Percentiles rank a stretch among this genome's conserved stretches.
Evolutionary conservation across 768 basidiomycete genomes (phyloP).

Genomic region (Tephrocybe sp.): DNA sequence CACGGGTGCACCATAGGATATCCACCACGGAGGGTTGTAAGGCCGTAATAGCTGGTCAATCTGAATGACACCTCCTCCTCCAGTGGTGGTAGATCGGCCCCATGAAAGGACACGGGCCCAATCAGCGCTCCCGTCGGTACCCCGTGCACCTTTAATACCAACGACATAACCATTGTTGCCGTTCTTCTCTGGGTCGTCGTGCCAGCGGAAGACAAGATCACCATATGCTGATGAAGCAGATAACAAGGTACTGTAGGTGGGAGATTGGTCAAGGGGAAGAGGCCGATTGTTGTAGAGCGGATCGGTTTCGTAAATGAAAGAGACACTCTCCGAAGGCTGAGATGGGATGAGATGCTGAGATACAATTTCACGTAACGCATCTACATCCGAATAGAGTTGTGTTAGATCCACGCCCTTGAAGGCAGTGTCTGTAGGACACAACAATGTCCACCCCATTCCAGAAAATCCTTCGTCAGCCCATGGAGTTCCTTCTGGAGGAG

Average conservation of each 20-base stretch:
- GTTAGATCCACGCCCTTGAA: constrained; percentile 88
- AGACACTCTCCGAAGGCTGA: constrained; percentile 21
- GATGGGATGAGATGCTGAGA: constrained; percentile 74
- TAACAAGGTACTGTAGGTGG: constrained; percentile 76
- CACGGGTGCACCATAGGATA: constrained; percentile 68
- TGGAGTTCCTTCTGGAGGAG: constrained; percentile 66
- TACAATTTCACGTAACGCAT: constrained; percentile 57
- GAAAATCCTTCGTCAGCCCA: constrained; percentile 55
- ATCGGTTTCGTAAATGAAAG: constrained; percentile 25
- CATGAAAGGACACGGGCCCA: constrained; percentile 66
- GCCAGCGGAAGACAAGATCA: constrained; percentile 73
- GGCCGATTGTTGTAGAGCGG: constrained; percentile 69
- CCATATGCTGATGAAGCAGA: constrained; percentile 68
- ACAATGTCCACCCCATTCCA: constrained; percentile 74
- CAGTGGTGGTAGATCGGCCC: constrained; percentile 73
- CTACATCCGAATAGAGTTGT: constrained; percentile 54
- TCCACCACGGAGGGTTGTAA: constrained; percentile 85
- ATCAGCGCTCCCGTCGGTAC: constrained; percentile 58
- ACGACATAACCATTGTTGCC: constrained; percentile 52
- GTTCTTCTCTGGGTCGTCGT: constrained; percentile 40
- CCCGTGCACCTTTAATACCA: constrained; percentile 72
- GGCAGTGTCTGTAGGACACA: constrained; percentile 90
- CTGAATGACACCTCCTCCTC: constrained; percentile 84
- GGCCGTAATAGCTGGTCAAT: constrained; percentile 84
- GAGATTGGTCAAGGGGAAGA: constrained; percentile 64